Evolutionary conservation across 306 rosid genomes (phyloP).

Genomic region (Gastrolobium bilobum): DNA sequence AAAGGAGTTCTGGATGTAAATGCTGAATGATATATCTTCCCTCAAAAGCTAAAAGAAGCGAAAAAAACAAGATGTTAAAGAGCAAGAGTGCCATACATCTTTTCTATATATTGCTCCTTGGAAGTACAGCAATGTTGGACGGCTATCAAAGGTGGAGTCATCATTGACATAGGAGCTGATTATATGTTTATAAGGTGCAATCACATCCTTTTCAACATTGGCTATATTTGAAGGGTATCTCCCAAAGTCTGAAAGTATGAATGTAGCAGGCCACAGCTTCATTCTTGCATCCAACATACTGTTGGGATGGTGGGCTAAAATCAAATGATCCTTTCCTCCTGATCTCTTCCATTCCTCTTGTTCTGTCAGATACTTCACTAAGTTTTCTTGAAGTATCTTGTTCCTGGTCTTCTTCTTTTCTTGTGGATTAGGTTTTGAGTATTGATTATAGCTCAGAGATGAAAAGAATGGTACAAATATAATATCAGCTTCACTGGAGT

Average conservation of each 20-base stretch:
- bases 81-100: constrained; percentile 66
- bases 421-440: constrained; percentile 49
- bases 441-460: constrained; percentile 72
- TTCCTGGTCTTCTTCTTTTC: constrained; percentile 61
- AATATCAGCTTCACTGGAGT: constrained; percentile 77
- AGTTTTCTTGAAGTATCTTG: constrained; percentile 62
- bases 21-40: constrained; percentile 2
- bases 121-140: constrained; percentile 74
- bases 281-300: constrained; percentile 76
- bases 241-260: constrained; percentile 84
- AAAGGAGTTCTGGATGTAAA: neutral
- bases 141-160: constrained; percentile 65
- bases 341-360: constrained; percentile 79
- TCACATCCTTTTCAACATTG: constrained; percentile 82
- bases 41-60: constrained; percentile 1
- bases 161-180: constrained; percentile 63
- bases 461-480: constrained; percentile 85
- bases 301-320: constrained; percentile 90
- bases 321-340: constrained; percentile 79
- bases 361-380: constrained; percentile 61
- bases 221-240: constrained; percentile 80
- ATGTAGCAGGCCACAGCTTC: constrained; percentile 79
- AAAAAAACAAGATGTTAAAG: constrained; percentile 23
- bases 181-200: constrained; percentile 85
- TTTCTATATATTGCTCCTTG: constrained; percentile 92